Conservation (phyloP, 2,329 filamentous ascomycete genomes). For the Corynespora cassiicola region DNA sequence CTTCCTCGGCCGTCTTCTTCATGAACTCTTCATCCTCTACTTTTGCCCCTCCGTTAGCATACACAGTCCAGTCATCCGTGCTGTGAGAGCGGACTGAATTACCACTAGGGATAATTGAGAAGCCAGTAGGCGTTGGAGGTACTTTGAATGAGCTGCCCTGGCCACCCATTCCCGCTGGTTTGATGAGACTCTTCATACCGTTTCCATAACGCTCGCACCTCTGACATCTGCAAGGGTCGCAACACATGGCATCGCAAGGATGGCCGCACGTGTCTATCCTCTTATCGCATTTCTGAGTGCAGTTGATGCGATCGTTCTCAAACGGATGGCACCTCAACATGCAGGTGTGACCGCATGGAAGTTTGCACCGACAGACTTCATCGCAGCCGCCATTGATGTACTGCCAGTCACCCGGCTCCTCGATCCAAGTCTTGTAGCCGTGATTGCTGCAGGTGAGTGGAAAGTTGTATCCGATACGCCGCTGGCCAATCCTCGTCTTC, state of each 20-base stretch:
- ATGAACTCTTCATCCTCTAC: constrained; percentile 26
- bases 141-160: constrained; percentile 1
- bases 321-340: constrained; percentile 44
- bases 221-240: constrained; percentile 35
- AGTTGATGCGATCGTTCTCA: constrained; percentile 35
- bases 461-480: constrained; percentile 58
- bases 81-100: constrained; percentile 1
- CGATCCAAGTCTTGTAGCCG: constrained; percentile 57
- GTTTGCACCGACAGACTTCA: constrained; percentile 25
- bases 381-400: constrained; percentile 39
- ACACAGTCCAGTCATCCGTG: constrained; percentile 18
- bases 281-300: constrained; percentile 35
- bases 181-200: constrained; percentile 33
- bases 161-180: constrained; percentile 19
- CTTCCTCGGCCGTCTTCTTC: constrained; percentile 17
- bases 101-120: not conserved
- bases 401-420: constrained; percentile 36
- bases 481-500: constrained; percentile 26
- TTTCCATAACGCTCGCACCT: constrained; percentile 30
- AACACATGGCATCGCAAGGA: constrained; percentile 34
- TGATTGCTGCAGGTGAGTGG: constrained; percentile 72
- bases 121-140: not conserved
- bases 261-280: constrained; percentile 33
- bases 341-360: constrained; percentile 44
- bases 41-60: constrained; percentile 23